Evolutionary conservation across 306 rosid species (phyloP).

Genomic region (Acacia crassicarpa): DNA sequence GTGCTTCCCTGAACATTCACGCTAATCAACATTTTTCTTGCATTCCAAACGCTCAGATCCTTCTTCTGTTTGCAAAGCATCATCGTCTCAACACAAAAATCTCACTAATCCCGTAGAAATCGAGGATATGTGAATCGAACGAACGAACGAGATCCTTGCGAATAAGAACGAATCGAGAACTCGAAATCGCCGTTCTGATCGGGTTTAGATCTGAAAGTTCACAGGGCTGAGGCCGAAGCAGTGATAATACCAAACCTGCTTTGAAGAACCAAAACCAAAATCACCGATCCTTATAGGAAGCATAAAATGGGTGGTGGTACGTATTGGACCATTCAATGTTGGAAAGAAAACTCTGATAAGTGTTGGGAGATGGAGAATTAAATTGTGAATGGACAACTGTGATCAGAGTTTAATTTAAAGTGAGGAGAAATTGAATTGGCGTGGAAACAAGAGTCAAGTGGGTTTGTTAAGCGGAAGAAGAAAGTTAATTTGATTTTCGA

Average conservation of each 20-base stretch:
- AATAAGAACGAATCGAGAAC: no score
- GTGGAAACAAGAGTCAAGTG: background rate
- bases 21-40: slow-evolving; percentile 56
- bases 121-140: background rate
- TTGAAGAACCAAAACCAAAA: slow-evolving; percentile 5
- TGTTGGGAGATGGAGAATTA: background rate
- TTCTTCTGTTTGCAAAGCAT: slow-evolving; percentile 64
- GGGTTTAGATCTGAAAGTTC: background rate
- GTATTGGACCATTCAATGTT: background rate
- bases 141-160: background rate
- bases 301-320: background rate
- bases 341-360: background rate
- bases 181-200: background rate
- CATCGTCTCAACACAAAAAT: slow-evolving; percentile 24
- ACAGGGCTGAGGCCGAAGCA: background rate
- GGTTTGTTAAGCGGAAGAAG: background rate
- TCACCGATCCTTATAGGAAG: slow-evolving; percentile 27
- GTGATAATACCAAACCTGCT: no score
- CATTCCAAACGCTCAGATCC: slow-evolving; percentile 41
- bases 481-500: no score
- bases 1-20: slow-evolving; percentile 63
- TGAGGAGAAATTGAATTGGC: background rate
- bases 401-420: background rate
- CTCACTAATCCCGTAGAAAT: background rate
- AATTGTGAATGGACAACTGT: background rate